Base-by-base conservation (phyloP, 2,329 filamentous ascomycete genomes). In the Dactylellina haptotyla region DNA sequence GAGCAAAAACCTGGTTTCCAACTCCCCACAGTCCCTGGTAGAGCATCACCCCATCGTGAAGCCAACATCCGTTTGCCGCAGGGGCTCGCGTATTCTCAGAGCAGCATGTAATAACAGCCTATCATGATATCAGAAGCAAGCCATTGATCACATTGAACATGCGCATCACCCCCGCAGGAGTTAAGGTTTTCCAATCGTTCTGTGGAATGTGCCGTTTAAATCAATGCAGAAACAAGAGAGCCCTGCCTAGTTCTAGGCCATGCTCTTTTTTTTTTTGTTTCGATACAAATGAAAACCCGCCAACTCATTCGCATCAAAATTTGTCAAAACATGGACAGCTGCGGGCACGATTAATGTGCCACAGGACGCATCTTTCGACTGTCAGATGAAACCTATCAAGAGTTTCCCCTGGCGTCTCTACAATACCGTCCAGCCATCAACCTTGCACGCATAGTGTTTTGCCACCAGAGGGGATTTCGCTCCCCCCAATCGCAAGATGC, bases 321-420 rank as follows among this genome's bases (percentile, higher is more conserved):
- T 25, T 23, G 41, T 34, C 25, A 45, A 46, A 25, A 46, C 10
- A 46, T 9, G 9, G n/a, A 20, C 46, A 30, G 18, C 48, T 46
- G 18, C 34, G 48, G n/a, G n/a, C n/a, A 62, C 69, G 69, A 66
- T 46, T 73, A 50, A 61, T 66, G 54, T 66, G 61, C 61, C 61
- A 66, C 69, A 65, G 54, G 56, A 61, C 53, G 69, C 61, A 61
- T 73, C 54, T 66, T 32, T 57, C 25, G 46, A 58, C 61, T 30
- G 34, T 39, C 54, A 66, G 20, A 51, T 66, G 61, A 66, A 73
- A 73, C 61, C 23, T 39, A 32, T 39, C 28, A 48, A 56, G n/a
- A 26, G 2, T n/a, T 48, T 34, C 54, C 56, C 64, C 56, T 69
- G 64, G 64, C 64, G 56, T 71, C 58, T n/a, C n/a, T 71, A 71